A percentile compares a stretch with the other conserved stretches of the same genome.
phyloP scores from a whole-genome alignment of 345 rosid genomes.

The Lepidium sativum region DNA sequence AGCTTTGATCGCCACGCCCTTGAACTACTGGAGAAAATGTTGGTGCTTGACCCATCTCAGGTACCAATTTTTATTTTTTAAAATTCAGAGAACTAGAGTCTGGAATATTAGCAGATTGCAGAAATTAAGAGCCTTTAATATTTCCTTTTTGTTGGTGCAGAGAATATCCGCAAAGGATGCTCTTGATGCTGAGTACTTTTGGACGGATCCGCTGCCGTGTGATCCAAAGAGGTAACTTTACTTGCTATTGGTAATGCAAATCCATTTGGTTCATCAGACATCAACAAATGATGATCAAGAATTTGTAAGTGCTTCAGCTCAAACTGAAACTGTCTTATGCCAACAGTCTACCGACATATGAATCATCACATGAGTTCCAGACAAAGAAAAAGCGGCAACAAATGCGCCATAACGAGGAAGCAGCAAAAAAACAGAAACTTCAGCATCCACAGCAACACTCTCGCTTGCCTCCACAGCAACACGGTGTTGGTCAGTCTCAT shows the following conservation, averaged over 20 bases:
- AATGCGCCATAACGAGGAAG: slow-evolving; percentile 79
- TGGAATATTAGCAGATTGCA: not conserved
- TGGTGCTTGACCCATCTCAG: slow-evolving; percentile 85
- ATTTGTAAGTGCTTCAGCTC: not conserved
- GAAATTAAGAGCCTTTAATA: not conserved
- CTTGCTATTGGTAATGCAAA: not conserved
- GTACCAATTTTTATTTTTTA: slow-evolving; percentile 23
- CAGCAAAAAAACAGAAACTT: slow-evolving; percentile 76
- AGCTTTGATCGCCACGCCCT: slow-evolving; percentile 91
- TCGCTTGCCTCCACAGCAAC: slow-evolving; percentile 75
- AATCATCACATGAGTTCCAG: slow-evolving; percentile 94
- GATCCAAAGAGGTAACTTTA: slow-evolving; percentile 71
- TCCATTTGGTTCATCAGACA: not conserved
- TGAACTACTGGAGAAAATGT: slow-evolving; percentile 85
- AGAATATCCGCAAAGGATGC: slow-evolving; percentile 95
- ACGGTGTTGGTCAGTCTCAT: slow-evolving; percentile 75
- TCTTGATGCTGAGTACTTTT: slow-evolving; percentile 93
- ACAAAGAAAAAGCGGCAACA: slow-evolving; percentile 94
- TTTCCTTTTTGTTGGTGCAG: slow-evolving; percentile 25
- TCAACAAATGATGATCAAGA: not conserved
- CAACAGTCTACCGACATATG: slow-evolving; percentile 78
- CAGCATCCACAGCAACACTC: slow-evolving; percentile 75
- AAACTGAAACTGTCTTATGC: not conserved
- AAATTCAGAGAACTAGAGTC: not conserved
- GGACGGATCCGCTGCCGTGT: slow-evolving; percentile 94